Evolutionary conservation across 176 grass and related monocot genomes (phyloP).

Genomic region (Triticum turgidum): DNA sequence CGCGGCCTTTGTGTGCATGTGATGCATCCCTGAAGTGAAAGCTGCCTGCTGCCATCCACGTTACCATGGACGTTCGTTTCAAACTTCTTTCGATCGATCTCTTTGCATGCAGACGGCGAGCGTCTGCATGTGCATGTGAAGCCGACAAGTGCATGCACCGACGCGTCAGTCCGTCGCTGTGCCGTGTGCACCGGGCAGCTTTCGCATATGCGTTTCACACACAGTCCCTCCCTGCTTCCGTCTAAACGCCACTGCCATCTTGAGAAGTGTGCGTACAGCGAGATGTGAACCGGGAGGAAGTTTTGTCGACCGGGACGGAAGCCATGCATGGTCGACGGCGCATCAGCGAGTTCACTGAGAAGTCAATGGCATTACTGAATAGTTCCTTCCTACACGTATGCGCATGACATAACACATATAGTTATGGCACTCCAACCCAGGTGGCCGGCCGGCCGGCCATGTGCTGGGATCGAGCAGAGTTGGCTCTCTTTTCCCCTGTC

Average conservation of each 20-base stretch:
- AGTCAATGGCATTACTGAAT: not conserved
- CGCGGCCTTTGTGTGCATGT: not conserved
- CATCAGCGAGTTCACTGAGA: not conserved
- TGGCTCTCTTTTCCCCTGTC: not conserved
- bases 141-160: constrained; percentile 14
- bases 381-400: not conserved
- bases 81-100: not conserved
- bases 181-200: no score
- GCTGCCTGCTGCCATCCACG: not conserved
- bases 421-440: not conserved
- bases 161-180: not conserved
- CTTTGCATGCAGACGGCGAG: not conserved
- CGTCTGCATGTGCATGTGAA: not conserved
- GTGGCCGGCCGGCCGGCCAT: not conserved
- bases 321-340: not conserved
- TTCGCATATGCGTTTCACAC: constrained; percentile 10
- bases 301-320: not conserved
- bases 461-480: not conserved
- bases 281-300: not conserved
- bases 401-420: not conserved
- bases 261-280: not conserved
- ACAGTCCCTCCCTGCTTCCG: no score
- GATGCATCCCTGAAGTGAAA: no score
- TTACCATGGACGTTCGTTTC: not conserved
- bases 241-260: not conserved